Conservation (phyloP, 805 yeast species). For the Ogataea sp. region DNA sequence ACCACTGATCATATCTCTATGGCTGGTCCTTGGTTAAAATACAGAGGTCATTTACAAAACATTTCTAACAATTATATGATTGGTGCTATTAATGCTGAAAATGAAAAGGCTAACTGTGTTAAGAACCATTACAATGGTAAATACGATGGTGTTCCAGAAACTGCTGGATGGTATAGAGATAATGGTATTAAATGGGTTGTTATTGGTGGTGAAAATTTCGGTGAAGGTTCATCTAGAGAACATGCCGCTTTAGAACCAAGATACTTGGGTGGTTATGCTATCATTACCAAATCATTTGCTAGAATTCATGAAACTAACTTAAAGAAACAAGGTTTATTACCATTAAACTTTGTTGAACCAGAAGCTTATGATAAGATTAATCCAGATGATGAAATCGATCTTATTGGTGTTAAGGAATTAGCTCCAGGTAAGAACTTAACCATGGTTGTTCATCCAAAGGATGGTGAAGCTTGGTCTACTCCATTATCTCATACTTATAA, state of each 20-base stretch:
- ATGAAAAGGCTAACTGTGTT: conserved; percentile 86
- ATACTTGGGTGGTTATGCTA: conserved; percentile 97
- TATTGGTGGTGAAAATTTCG: conserved; percentile 96
- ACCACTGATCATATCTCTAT: conserved; percentile 98
- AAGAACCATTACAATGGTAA: conserved; percentile 88
- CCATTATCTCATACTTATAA: conserved; percentile 95
- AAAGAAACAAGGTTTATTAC: conserved; percentile 98
- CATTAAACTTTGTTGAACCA: conserved; percentile 85
- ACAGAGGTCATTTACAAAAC: conserved; percentile 99
- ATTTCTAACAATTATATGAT: conserved; percentile 98
- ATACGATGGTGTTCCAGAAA: conserved; percentile 93
- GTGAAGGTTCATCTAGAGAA: conserved; percentile 99
- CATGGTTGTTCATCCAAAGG: conserved; percentile 63
- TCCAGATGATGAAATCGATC: conserved; percentile 84
- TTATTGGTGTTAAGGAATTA: conserved; percentile 72
- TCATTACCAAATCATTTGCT: conserved; percentile 95
- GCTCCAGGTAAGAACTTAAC: conserved; percentile 91
- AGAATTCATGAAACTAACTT: conserved; percentile 99
- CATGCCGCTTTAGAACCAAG: conserved; percentile 99
- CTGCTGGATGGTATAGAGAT: conserved; percentile 92
- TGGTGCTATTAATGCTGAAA: conserved; percentile 97
- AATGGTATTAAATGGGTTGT: conserved; percentile 93
- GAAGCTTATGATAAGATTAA: conserved; percentile 91
- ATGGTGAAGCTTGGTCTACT: conserved; percentile 83
- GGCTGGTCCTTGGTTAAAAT: conserved; percentile 99